Conservation (phyloP, 1,139 yeast genomes). For the Zygoascus hellenicus region DNA sequence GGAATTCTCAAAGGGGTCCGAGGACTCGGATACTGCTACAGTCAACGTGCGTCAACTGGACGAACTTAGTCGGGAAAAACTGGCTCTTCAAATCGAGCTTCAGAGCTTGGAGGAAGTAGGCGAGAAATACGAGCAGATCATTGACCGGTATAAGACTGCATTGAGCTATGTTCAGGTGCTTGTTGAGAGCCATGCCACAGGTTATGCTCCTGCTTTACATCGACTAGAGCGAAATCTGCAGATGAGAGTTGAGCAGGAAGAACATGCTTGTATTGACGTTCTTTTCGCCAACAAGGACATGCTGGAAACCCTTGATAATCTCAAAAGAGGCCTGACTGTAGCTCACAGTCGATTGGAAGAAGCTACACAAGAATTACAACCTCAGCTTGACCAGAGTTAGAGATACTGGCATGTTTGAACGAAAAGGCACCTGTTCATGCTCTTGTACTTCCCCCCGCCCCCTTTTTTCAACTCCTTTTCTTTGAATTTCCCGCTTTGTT, state of each 20-base stretch:
- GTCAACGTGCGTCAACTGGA: slow-evolving; percentile 11
- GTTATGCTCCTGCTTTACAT: slow-evolving; percentile 19
- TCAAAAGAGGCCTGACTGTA: slow-evolving; percentile 13
- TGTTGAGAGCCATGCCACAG: slow-evolving; percentile 19
- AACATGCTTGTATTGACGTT: slow-evolving; percentile 17
- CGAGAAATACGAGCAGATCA: slow-evolving; percentile 18
- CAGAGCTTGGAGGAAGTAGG: slow-evolving; percentile 26
- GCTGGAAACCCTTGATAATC: slow-evolving; percentile 16
- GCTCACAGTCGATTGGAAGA: slow-evolving; percentile 4
- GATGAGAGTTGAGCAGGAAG: slow-evolving; percentile 22
- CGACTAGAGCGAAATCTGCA: slow-evolving; percentile 22
- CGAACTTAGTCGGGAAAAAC: slow-evolving; percentile 19
- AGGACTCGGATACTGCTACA: slow-evolving; percentile 10
- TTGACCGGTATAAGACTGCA: slow-evolving; percentile 23
- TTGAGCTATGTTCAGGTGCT: slow-evolving; percentile 19
- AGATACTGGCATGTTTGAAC: no score
- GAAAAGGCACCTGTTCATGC: no score
- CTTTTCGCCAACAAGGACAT: slow-evolving; percentile 18
- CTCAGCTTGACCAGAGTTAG: neutral
- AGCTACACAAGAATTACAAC: slow-evolving; percentile 10
- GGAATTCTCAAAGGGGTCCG: neutral
- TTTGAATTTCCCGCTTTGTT: no score
- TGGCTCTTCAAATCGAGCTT: slow-evolving; percentile 24
- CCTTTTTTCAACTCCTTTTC: no score
- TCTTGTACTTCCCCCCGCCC: no score